phyloP scores from a whole-genome alignment of 306 rosid genomes.

The Fragaria iinumae region DNA sequence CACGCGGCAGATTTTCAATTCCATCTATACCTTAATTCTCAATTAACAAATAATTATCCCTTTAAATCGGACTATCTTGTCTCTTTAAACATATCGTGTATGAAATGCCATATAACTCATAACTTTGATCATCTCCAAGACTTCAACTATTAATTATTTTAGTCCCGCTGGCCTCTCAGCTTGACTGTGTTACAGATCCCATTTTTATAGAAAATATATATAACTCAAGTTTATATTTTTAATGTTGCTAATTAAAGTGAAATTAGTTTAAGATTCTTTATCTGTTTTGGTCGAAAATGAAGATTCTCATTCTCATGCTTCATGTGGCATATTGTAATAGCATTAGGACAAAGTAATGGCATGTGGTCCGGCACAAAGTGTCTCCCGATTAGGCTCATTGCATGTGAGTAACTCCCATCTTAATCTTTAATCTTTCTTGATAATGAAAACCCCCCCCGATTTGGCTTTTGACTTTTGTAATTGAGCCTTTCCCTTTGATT shows the following conservation, averaged over 20 bases:
- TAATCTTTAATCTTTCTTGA: conserved; percentile 5
- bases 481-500: background rate
- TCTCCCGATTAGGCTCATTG: conserved; percentile 10
- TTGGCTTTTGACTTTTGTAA: conserved; percentile 4
- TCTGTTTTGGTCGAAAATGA: background rate
- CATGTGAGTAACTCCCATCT: conserved; percentile 13
- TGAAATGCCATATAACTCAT: too few species aligned
- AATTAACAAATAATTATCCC: background rate
- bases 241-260: background rate
- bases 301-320: background rate
- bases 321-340: background rate
- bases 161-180: too few species aligned
- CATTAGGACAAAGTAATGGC: conserved; percentile 13
- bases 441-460: background rate
- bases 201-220: too few species aligned
- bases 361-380: conserved; percentile 23
- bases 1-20: conserved; percentile 11
- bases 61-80: background rate
- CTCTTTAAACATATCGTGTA: background rate
- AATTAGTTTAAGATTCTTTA: background rate
- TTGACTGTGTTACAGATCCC: too few species aligned
- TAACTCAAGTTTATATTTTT: too few species aligned
- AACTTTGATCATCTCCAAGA: too few species aligned
- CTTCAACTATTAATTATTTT: too few species aligned
- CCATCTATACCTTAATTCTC: background rate